Conservation (phyloP, 495 filamentous ascomycete species). For the Neurospora sp. region DNA sequence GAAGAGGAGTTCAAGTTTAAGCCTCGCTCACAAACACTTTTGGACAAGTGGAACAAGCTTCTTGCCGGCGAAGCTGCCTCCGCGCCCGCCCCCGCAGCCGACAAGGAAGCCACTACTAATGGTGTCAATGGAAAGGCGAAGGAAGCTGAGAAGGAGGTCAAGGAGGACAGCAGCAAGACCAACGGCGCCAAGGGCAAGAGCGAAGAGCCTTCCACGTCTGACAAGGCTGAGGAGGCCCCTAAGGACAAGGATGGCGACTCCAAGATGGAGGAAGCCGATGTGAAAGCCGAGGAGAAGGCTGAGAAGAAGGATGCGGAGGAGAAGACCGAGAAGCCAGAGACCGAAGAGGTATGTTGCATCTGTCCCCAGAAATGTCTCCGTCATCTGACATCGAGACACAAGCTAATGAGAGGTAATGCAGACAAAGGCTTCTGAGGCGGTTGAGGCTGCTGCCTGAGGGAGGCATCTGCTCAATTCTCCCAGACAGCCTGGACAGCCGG, state of each 20-base stretch:
- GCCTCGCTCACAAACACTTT: slow-evolving; percentile 57
- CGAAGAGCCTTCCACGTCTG: slow-evolving; percentile 25
- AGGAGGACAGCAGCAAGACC: slow-evolving; percentile 31
- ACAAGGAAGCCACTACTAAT: slow-evolving; percentile 21
- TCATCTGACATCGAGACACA: not conserved
- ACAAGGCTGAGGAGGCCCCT: slow-evolving; percentile 17
- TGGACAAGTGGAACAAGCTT: slow-evolving; percentile 74
- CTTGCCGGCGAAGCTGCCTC: slow-evolving; percentile 44
- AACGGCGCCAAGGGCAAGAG: slow-evolving; percentile 30
- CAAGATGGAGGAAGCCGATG: slow-evolving; percentile 12
- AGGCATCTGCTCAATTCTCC: not conserved
- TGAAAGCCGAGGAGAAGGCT: slow-evolving; percentile 15
- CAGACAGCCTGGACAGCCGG: not conserved
- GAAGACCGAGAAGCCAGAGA: slow-evolving; percentile 19
- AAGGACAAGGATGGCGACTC: slow-evolving; percentile 20
- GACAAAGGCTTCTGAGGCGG: slow-evolving; percentile 15
- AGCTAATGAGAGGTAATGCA: not conserved
- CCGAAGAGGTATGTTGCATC: slow-evolving; percentile 21
- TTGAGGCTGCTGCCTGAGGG: slow-evolving; percentile 17
- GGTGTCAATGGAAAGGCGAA: slow-evolving; percentile 31
- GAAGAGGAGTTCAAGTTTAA: slow-evolving; percentile 84
- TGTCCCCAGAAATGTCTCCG: not conserved
- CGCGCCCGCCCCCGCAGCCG: slow-evolving; percentile 9
- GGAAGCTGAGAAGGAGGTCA: slow-evolving; percentile 43
- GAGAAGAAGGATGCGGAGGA: slow-evolving; percentile 8